Conservation (phyloP, 2,329 filamentous ascomycete genomes). For the Ophiosphaerella herpotricha region DNA sequence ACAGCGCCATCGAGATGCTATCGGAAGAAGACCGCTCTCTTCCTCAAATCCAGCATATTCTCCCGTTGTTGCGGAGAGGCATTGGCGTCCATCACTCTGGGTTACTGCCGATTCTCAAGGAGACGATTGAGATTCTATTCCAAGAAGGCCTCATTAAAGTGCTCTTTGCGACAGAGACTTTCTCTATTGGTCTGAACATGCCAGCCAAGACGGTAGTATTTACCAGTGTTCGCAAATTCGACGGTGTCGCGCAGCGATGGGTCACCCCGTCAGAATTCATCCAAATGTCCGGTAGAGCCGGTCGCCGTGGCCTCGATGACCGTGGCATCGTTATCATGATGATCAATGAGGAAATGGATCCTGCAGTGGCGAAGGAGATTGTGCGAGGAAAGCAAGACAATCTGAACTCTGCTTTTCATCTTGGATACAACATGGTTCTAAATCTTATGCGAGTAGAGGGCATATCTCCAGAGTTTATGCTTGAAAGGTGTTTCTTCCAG, state of each 20-base stretch:
- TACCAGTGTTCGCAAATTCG: constrained; percentile 93
- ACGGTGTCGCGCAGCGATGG: constrained; percentile 79
- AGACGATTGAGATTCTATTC: constrained; percentile 98
- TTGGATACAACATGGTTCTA: constrained; percentile 99
- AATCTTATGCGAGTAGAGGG: constrained; percentile 97
- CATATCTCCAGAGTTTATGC: constrained; percentile 98
- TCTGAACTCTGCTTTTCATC: constrained; percentile 94
- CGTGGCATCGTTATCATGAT: constrained; percentile 99
- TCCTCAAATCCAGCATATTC: constrained; percentile 86
- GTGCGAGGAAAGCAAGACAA: constrained; percentile 96
- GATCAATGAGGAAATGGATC: constrained; percentile 96
- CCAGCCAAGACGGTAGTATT: constrained; percentile 99
- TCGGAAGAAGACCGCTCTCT: constrained; percentile 88
- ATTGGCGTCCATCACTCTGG: constrained; percentile 98
- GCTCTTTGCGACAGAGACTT: constrained; percentile 95
- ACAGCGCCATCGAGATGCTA: constrained; percentile 87
- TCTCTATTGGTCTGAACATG: constrained; percentile 99
- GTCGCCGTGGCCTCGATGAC: constrained; percentile 94
- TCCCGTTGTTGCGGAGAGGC: constrained; percentile 85
- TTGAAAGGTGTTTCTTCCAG: constrained; percentile 97
- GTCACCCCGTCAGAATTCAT: constrained; percentile 96
- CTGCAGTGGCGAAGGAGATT: constrained; percentile 89
- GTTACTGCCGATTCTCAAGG: constrained; percentile 91
- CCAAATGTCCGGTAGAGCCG: constrained; percentile 97
- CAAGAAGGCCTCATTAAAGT: constrained; percentile 98